Evolutionary conservation across 495 filamentous ascomycete genomes (phyloP), one percentile per base, ranked within the genome.

Genomic region (Sordaria brevicollis): DNA sequence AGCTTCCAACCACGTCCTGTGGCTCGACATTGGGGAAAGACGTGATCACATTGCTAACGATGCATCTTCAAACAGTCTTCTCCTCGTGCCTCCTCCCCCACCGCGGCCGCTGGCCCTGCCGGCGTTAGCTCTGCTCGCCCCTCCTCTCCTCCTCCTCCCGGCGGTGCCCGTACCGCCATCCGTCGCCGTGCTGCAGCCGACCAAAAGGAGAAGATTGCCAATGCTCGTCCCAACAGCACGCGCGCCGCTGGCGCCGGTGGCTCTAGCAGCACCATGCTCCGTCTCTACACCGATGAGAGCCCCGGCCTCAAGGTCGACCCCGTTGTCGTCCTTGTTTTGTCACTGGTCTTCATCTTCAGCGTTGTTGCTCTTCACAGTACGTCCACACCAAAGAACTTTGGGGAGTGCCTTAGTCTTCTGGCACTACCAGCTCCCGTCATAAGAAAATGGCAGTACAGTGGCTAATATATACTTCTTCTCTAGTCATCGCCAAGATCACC

Each of bases 251-350:
- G 96, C 71, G 95, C 96, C 10, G 95, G 95, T 71, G 95, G 95
- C 70, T 97, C 93, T 74, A 95, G 90, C 79, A 95, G 93, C 80
- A 99, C 95, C 62, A 99, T 99, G 95, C 87, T 99, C 81, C 93
- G 94, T 89, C 91, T 99, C n/a, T 99, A 99, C 87, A 99, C 95
- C 41, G 95, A 99, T 77, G 95, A 99, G 86, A 93, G 89, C 72
- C 94, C 96, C 69, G 95, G 95, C 71, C 82, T 99, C 72, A 94
- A 97, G 81, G 95, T 99, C 70, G 95, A 99, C 78, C 95, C 95
- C 21, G 94, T 99, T 39, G 93, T 99, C 67, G 95, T 99, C 62
- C 84, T 99, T 77, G 94, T 96, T 71, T 86, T 99, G 73, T 93
- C 90, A 72, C 86, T 99, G 72, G 95, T 94, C 54, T 99, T 99